Conservation (phyloP, 2,329 filamentous ascomycete species). For the Neopestalotiopsis sp. region DNA sequence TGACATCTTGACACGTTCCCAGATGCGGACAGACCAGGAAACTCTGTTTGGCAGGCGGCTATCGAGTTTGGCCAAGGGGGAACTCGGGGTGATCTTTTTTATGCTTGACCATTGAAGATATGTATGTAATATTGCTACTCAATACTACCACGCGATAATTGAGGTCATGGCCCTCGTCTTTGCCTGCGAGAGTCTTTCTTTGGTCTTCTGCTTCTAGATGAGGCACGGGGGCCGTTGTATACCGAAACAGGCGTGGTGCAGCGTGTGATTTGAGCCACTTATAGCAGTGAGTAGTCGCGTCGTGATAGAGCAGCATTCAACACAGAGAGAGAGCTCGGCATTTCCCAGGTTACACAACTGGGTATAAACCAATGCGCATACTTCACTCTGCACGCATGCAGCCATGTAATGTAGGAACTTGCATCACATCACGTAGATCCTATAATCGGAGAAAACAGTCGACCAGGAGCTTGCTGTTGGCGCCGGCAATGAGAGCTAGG, state of each 20-base stretch:
- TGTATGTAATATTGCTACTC: background rate
- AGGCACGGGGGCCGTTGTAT: background rate
- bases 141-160: background rate
- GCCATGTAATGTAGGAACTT: too few species aligned
- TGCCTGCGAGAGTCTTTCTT: too few species aligned
- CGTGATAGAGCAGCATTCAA: background rate
- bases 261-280: background rate
- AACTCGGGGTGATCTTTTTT: background rate
- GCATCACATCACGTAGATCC: too few species aligned
- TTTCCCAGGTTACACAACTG: background rate
- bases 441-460: too few species aligned
- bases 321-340: background rate
- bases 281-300: too few species aligned
- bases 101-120: background rate
- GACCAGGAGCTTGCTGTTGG: too few species aligned
- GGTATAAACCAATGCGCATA: background rate
- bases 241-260: background rate
- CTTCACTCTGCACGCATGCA: too few species aligned
- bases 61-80: background rate
- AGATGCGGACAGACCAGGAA: background rate
- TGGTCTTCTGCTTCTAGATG: background rate
- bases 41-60: background rate
- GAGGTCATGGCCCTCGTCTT: background rate
- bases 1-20: conserved; percentile 1
- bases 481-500: too few species aligned